Base-by-base conservation (phyloP, 1,139 yeast species). In the Taiozyma sp. region DNA sequence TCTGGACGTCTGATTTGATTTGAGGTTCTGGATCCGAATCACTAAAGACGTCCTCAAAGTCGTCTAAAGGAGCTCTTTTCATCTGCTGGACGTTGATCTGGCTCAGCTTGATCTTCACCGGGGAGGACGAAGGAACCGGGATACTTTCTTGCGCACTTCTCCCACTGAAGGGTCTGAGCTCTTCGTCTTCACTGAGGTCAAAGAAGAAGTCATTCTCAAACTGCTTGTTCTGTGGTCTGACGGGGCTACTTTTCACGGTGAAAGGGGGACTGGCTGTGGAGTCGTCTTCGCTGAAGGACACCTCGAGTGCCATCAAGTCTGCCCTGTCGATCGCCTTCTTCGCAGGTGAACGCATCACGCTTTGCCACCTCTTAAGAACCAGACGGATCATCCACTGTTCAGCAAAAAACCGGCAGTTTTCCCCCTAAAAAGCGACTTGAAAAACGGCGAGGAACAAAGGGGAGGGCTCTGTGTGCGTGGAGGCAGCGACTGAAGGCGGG, bases 141-240 rank as follows among this genome's bases (percentile, higher is more conserved):
- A 19, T 38, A 8, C 13, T 38, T 38, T 38, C 14, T 6, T 38
- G 24, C 3, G 10, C 14, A 14, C 13, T 42, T 9, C 32, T 22
- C 14, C 16, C 22, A 12, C 23, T 14, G 16, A 39, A 22, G n/a
- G 16, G 16, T 23, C 23, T 24, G 23, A 42, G 19, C 4, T 32
- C 47, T 12, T 19, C 47, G 10, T 23, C 48, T 8, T 58, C 63
- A n/a, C 51, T 48, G 16, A 63, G 14, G 14, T 38, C 41, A 13
- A 38, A 6, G 27, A 24, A 8, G 39, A 60, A 60, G 48, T 60
- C 65, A 4, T 49, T 24, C 24, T 53, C 60, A 44, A 55, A 54
- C 29, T 51, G 48, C 28, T 23, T 39, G 41, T 56, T 58, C 23
- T 50, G 53, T 7, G 47, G 43, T 30, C 45, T 55, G 12, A 52